A percentile compares a stretch with the other conserved stretches of the same genome.
Evolutionary conservation across 352 stramenopile species (phyloP).

Genomic region (Pythium phragmiticola): DNA sequence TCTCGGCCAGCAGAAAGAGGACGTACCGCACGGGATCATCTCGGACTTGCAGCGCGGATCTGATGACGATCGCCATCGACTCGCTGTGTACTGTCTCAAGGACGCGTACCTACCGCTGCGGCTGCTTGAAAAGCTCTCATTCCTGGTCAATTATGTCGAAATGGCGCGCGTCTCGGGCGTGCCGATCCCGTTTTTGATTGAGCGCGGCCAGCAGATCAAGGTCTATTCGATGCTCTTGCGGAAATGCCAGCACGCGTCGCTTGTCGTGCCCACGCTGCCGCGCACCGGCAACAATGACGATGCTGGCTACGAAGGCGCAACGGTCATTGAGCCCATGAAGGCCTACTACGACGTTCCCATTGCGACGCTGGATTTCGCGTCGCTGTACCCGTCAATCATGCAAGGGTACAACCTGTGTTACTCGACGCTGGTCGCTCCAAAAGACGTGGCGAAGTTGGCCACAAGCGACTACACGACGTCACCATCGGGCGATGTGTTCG

Average conservation of each 20-base stretch:
- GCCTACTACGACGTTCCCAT: slow-evolving; percentile 99
- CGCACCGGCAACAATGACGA: slow-evolving; percentile 83
- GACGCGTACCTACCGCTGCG: slow-evolving; percentile 96
- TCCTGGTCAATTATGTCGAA: slow-evolving; percentile 99
- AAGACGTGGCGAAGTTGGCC: slow-evolving; percentile 62
- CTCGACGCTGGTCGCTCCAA: slow-evolving; percentile 94
- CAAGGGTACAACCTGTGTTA: slow-evolving; percentile 99
- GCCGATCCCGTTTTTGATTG: slow-evolving; percentile 97
- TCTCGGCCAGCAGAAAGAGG: slow-evolving; percentile 98
- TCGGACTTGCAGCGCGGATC: slow-evolving; percentile 92
- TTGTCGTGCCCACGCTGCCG: slow-evolving; percentile 96
- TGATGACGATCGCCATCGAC: slow-evolving; percentile 96
- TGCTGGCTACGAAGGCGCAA: slow-evolving; percentile 96
- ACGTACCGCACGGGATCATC: slow-evolving; percentile 99
- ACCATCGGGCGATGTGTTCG: slow-evolving; percentile 96
- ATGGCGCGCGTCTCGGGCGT: slow-evolving; percentile 99
- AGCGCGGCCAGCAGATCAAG: slow-evolving; percentile 98
- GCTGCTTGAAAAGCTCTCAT: slow-evolving; percentile 98
- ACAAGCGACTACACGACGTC: slow-evolving; percentile 90
- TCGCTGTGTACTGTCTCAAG: slow-evolving; percentile 99
- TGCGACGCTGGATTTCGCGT: slow-evolving; percentile 99
- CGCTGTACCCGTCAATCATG: slow-evolving; percentile 99
- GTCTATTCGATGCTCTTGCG: slow-evolving; percentile 99
- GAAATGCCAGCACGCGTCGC: slow-evolving; percentile 93
- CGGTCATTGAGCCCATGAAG: slow-evolving; percentile 99